A percentile compares a stretch with the other conserved stretches of the same genome.
These are phyloP conservation scores for Lyophyllum semitale DNA, from an alignment of 768 basidiomycete species.

Conservation along the genomic window DNA sequence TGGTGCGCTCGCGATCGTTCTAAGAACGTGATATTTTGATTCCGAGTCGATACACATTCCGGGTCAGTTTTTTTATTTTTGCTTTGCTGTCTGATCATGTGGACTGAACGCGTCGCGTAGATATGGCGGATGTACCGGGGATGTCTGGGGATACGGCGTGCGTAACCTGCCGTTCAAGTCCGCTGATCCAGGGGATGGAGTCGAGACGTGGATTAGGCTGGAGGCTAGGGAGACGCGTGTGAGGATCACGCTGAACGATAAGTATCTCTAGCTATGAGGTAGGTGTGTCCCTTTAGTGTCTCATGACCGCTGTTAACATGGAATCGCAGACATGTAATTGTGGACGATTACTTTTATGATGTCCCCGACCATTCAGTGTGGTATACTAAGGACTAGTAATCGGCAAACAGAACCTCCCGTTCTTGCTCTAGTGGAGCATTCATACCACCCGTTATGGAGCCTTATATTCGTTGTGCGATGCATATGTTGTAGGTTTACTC, in stretches of 20 bases:
- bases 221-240: slow-evolving; percentile 61
- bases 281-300: too few species aligned
- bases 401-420: too few species aligned
- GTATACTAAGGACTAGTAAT: too few species aligned
- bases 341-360: too few species aligned
- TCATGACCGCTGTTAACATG: too few species aligned
- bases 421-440: too few species aligned
- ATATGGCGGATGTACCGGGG: slow-evolving; percentile 62
- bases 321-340: too few species aligned
- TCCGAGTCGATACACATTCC: slow-evolving; percentile 76
- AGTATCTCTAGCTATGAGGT: too few species aligned
- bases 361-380: too few species aligned
- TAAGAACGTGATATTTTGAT: slow-evolving; percentile 70
- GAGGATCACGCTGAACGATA: slow-evolving; percentile 47
- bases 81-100: background rate
- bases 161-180: slow-evolving; percentile 64
- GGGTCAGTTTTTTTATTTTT: slow-evolving; percentile 43
- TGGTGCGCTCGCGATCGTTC: slow-evolving; percentile 76
- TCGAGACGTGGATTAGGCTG: slow-evolving; percentile 67
- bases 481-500: too few species aligned
- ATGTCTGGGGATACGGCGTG: slow-evolving; percentile 65
- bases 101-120: slow-evolving; percentile 30
- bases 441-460: too few species aligned
- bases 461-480: too few species aligned
- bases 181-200: slow-evolving; percentile 40